Evolutionary conservation across 2,329 filamentous ascomycete genomes (phyloP).

Genomic region (Neopestalotiopsis sp.): DNA sequence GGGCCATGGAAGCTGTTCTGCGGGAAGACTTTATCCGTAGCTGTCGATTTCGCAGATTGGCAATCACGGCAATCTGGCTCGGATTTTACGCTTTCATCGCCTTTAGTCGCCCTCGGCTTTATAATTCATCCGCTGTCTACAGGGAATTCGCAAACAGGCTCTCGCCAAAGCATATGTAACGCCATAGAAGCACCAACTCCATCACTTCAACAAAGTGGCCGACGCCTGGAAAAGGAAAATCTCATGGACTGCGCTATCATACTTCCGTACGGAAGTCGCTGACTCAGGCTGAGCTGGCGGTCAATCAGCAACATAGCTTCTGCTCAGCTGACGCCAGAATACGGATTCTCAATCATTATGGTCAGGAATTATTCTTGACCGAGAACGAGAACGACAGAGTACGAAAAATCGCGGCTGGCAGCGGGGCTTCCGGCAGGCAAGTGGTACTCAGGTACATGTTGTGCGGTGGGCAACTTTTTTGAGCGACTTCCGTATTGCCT

Average conservation of each 20-base stretch:
- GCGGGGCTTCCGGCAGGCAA: neutral
- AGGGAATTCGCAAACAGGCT: neutral
- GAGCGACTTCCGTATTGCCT: neutral
- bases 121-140: neutral
- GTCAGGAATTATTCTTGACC: neutral
- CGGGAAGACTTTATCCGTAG: neutral
- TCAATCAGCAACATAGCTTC: neutral
- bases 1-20: neutral
- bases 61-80: neutral
- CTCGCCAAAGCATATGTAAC: neutral
- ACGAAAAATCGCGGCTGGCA: neutral
- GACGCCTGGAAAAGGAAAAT: neutral
- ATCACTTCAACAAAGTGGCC: neutral
- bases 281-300: neutral
- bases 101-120: neutral
- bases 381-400: neutral
- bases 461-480: neutral
- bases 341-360: neutral
- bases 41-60: neutral
- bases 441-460: neutral
- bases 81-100: neutral
- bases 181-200: neutral
- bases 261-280: slow-evolving; percentile 8
- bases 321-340: neutral
- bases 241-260: neutral